Base-by-base conservation (phyloP, 306 rosid genomes). In the Pueraria montana region DNA sequence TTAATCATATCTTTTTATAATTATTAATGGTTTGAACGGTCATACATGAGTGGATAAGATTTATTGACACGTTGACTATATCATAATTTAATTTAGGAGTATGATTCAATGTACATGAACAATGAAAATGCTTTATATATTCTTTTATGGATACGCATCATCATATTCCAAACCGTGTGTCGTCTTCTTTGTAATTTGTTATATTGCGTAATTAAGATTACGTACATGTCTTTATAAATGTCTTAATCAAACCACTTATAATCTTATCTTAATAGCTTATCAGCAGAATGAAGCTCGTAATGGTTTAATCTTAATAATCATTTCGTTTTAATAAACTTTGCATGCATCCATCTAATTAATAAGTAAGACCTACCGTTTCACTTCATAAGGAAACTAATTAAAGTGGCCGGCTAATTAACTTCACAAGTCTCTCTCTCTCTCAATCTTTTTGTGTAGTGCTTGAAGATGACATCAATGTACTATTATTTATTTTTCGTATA, bases 341-440 rank as follows among this genome's bases (percentile, higher is more conserved):
- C 74, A 83, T 58, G 65, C 72, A 67, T 27, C 49, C 16, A 43
- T 58, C 7, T 58, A 58, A 58, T 24, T 52, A 13, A 30, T 1
- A 20, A 70, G 56, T 48, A 24, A 46, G 50, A 42, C 23, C 72
- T 66, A 45, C 14, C 5, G 1, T 30, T 55, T 46, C 76, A 55
- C 63, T 46, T 77, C 45, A 23, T 53, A 73, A 67, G 63, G 34
- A 75, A 76, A 23, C 16, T 61, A 76, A 68, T 43, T 5, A 52
- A 64, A 21, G 34, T 7, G 21, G 53, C 52, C 58, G 23, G 55
- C 20, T 45, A 45, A 45, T 11, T 27, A 55, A 46, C 40, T 65
- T 82, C 30, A 56, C 62, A 38, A 64, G 14, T 65, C 27, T 75
- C 52, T 11, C 13, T 43, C 43, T 38, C 43, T 38, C 43, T 38